Percentiles rank a stretch among this genome's conserved stretches.
Evolutionary conservation across 2,329 filamentous ascomycete species (phyloP).

Genomic region (Paramyrothecium roridum): DNA sequence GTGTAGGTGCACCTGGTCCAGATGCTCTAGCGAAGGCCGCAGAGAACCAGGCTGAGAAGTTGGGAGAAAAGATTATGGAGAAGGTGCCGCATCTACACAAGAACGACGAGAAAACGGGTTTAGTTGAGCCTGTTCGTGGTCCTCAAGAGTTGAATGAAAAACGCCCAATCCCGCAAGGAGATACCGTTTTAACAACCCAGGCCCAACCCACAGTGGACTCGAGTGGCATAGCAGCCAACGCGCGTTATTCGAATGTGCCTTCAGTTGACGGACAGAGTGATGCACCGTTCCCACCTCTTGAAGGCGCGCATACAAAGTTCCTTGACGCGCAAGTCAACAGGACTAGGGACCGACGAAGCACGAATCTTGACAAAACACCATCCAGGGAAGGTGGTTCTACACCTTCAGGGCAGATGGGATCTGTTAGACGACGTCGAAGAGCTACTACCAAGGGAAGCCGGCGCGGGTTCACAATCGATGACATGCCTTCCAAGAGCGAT

Average conservation of each 20-base stretch:
- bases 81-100: constrained; percentile 17
- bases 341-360: constrained; percentile 48
- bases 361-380: constrained; percentile 46
- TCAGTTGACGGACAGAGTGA: constrained; percentile 40
- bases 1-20: constrained; percentile 39
- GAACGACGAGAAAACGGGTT: constrained; percentile 20
- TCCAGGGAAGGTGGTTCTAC: constrained; percentile 27
- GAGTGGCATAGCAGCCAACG: constrained; percentile 8
- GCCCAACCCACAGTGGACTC: constrained; percentile 21
- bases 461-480: constrained; percentile 65
- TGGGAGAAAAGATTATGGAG: constrained; percentile 22
- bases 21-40: constrained; percentile 31
- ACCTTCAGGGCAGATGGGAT: constrained; percentile 35
- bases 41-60: constrained; percentile 29
- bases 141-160: constrained; percentile 37
- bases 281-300: constrained; percentile 45
- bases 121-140: constrained; percentile 26
- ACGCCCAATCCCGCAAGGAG: neutral
- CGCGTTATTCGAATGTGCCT: constrained; percentile 24
- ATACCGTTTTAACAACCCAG: neutral
- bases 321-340: constrained; percentile 33
- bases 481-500: constrained; percentile 70
- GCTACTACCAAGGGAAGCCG: constrained; percentile 68
- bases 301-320: constrained; percentile 28
- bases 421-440: constrained; percentile 61